Base-by-base conservation (phyloP, 805 yeast genomes). In the Candida incommunis region DNA sequence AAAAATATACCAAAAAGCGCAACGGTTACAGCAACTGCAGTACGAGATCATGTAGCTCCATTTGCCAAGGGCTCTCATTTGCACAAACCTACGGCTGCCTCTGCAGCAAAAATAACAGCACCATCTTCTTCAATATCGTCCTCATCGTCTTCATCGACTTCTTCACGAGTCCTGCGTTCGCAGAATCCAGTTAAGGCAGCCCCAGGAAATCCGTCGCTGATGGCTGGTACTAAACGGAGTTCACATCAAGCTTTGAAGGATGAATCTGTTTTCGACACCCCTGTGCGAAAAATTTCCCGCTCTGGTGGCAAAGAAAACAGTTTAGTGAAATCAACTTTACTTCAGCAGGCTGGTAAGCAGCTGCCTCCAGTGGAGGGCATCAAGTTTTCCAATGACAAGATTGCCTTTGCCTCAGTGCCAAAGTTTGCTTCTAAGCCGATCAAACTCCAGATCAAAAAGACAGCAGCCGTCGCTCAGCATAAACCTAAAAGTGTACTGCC, bases 381-480 rank as follows among this genome's bases (percentile, higher is more conserved):
- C 43, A 61, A 59, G 46, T 60, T 61, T 37, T 57, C 65, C 0
- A 57, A 46, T 25, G 67, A 64, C 15, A 52, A 50, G 42, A 49
- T 62, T 25, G 48, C 52, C 40, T 62, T 62, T 46, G 61, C 37
- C n/a, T n/a, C 37, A 5, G 18, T 16, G 18, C 37, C 37, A 31
- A 31, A 9, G 20, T 9, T 31, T 7, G 18, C 37, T 5, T 31
- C 37, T 11, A 31, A 31, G 11, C 11, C 11, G 7, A 7, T 31
- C 20, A 31, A 31, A 18, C 11, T 31, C 18, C 7, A 7, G 7
- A 25, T 13, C 27, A 25, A 25, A 25, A 25, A 7, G 13, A 25
- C 13, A 25, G 27, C n/a, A n/a, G n/a, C n/a, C n/a, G n/a, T 25
- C 13, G 13, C 7, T 9, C 37, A 7, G 18, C 9, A 9, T 18